phyloP scores from a whole-genome alignment of 371 early-diverging fungal genomes.

The Catenaria anguillulae region DNA sequence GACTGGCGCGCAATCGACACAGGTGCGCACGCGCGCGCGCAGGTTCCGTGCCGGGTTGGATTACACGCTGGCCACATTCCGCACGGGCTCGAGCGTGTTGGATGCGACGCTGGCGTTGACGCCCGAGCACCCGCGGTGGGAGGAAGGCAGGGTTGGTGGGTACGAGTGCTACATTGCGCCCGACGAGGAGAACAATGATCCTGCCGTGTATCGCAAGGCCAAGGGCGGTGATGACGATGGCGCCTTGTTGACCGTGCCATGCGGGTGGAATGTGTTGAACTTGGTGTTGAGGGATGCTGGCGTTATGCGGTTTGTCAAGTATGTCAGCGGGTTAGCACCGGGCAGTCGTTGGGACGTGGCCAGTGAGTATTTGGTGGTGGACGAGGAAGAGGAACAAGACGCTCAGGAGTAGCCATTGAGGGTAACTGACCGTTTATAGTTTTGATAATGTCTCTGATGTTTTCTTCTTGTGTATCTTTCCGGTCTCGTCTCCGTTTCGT shows the following conservation, averaged over 20 bases:
- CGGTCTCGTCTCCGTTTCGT: no score
- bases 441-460: no score
- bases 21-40: conserved; percentile 30
- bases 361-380: conserved; percentile 36
- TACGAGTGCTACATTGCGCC: conserved; percentile 60
- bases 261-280: conserved; percentile 42
- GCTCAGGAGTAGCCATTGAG: no score
- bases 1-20: conserved; percentile 21
- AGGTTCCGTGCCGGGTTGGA: conserved; percentile 56
- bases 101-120: conserved; percentile 41
- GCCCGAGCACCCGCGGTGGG: conserved; percentile 26
- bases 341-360: conserved; percentile 59
- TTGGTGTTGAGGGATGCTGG: conserved; percentile 52
- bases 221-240: conserved; percentile 29
- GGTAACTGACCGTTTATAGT: no score
- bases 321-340: conserved; percentile 50
- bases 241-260: conserved; percentile 47
- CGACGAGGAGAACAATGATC: conserved; percentile 47
- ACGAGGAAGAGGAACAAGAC: conserved; percentile 10
- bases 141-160: conserved; percentile 48
- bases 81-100: conserved; percentile 19
- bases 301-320: conserved; percentile 58
- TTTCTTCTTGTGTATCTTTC: no score
- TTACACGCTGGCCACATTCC: conserved; percentile 43
- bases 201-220: conserved; percentile 44